Percentiles rank a stretch among this genome's conserved stretches.
phyloP scores from a whole-genome alignment of 306 rosid genomes.

The Ceratonia siliqua region DNA sequence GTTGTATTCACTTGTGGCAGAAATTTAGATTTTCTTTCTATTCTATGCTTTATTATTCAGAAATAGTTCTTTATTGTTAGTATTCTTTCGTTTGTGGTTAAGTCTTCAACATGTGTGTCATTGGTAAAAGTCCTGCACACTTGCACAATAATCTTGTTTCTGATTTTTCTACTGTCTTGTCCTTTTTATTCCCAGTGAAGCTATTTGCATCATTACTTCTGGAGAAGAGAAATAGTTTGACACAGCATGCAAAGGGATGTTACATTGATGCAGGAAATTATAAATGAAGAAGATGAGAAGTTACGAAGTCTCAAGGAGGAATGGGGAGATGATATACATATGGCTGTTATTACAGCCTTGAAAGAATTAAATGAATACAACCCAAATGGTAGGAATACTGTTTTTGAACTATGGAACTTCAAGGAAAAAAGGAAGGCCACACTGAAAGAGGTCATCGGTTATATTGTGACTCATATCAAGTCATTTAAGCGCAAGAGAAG shows the following conservation, averaged over 20 bases:
- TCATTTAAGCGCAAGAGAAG: conserved; percentile 69
- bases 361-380: conserved; percentile 78
- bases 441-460: conserved; percentile 75
- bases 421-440: conserved; percentile 89
- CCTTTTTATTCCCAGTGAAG: not conserved
- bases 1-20: not conserved
- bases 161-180: not conserved
- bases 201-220: not conserved
- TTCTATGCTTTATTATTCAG: conserved; percentile 12
- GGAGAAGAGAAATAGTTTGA: conserved; percentile 10
- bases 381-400: conserved; percentile 73
- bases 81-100: not conserved
- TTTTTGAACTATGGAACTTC: conserved; percentile 75
- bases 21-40: not conserved
- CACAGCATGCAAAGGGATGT: conserved; percentile 1
- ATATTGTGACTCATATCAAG: conserved; percentile 51
- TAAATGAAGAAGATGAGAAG: conserved; percentile 72
- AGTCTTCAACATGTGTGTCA: not conserved
- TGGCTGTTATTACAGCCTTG: conserved; percentile 60
- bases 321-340: conserved; percentile 75
- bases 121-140: not conserved
- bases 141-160: not conserved
- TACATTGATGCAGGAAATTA: conserved; percentile 51
- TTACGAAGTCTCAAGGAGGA: conserved; percentile 64
- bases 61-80: not conserved